Base-by-base conservation (phyloP, 192 early-diverging fungal species). In the Umbelopsis sp. region DNA sequence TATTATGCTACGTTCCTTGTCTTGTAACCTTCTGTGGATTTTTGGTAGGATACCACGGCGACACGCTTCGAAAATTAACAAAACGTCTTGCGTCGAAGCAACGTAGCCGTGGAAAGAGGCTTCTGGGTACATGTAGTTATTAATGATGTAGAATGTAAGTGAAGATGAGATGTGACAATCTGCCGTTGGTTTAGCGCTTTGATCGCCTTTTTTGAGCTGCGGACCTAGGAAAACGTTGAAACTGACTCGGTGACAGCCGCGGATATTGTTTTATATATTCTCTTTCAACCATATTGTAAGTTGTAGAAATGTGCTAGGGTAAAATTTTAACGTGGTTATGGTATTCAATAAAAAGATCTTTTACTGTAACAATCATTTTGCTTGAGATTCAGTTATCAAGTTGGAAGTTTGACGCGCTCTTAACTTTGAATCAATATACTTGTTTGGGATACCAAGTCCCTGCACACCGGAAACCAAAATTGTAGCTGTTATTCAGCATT, bases 21-120 rank as follows among this genome's bases (percentile, higher is more conserved):
- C 88, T 58, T 84, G 83, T n/a, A 90, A 79, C 4, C 91, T 79
- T 2, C 85, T 74, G 6, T 73, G 71, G 33, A 90, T 81, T 44
- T 86, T 81, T 7, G 86, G 86, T 25, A 90, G 71, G 1, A 88
- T 64, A 15, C 80, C 81, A 46, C 73, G 76, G 2, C 85, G 85
- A 65, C 86, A 87, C 0, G 89, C 90, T 71, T 91, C 87, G 49
- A 91, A 86, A 18, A 91, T 64, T 10, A 85, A 69, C 18, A 91
- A 73, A 21, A 84, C 88, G 70, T 91, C 90, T 35, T 85, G 80
- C 3, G 87, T 83, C 13, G 81, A 78, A 44, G 85, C 85, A 49
- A 87, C 71, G 35, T 71, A 88, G 20, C 86, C 86, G 49, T 82
- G 70, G 61, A 78, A 78, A 41, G 77, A 68, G 48, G 74, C 77